Evolutionary conservation across 208 protist genomes (phyloP), one percentile per base, ranked within the genome.

Genomic region (Trypanosoma brucei): DNA sequence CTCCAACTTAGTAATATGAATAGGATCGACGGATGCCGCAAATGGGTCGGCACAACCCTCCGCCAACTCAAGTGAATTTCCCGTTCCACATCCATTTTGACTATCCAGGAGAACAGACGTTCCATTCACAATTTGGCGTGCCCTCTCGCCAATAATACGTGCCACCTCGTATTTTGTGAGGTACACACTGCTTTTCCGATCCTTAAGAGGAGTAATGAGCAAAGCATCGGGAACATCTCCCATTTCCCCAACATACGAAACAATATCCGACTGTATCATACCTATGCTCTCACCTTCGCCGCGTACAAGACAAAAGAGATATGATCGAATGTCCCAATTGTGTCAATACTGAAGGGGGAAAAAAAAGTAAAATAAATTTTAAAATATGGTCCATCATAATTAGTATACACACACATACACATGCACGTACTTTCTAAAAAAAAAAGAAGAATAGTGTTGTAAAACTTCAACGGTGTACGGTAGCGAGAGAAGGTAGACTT

Each of bases 1-100:
- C 42, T 95, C 86, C 35, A 84, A 75, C 71, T 95, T 95, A 35
- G 86, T 86, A 70, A 93, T 86, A 65, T 86, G 80, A n/a, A 95
- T 72, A 4, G 90, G 90, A 55, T 95, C 90, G 45, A 92, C 84
- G 0, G 75, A 69, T 0, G 79, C 70, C 3, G 88, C 86, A 48
- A 79, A 68, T 14, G 88, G 75, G 55, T 95, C 76, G 8, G 71
- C 49, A 63, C 83, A 93, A 30, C 82, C 81, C 70, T 93, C 83
- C 0, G 87, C 87, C 8, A 64, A 69, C 14, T 86, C 80, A 33
- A 71, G 61, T 4, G 76, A 69, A 48, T 82, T 80, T 8, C 69
- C 54, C n/a, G 72, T 73, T 38, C 39, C 30, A 14, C 33, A 30
- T 56, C 36, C 31, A 60, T 44, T 56, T 30, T 14, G 56, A 36